Evolutionary conservation across 2,329 filamentous ascomycete genomes (phyloP).

Genomic region (Hypoxylon rubiginosum): DNA sequence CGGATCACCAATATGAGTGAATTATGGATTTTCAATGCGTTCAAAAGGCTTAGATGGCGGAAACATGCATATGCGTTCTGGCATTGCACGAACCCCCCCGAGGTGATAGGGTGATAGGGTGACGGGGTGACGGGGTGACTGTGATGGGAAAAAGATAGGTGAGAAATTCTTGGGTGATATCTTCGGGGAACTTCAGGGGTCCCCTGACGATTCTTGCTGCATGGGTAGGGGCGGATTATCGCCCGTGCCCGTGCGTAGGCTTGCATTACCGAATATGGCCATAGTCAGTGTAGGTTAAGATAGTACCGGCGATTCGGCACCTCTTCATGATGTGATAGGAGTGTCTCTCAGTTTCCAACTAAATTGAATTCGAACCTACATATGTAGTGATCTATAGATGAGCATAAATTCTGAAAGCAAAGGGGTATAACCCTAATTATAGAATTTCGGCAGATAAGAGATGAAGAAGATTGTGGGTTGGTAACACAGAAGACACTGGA

Average conservation of each 20-base stretch:
- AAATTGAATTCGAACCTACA: background rate
- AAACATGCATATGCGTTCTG: conserved; percentile 6
- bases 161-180: conserved; percentile 20
- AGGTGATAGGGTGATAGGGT: too few species aligned
- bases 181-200: conserved; percentile 24
- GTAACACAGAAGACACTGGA: conserved; percentile 16
- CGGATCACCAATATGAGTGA: conserved; percentile 15
- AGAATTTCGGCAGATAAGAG: background rate
- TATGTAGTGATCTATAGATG: too few species aligned
- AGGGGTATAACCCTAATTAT: background rate
- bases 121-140: background rate
- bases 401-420: background rate
- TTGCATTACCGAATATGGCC: conserved; percentile 33
- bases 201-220: conserved; percentile 26
- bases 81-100: conserved; percentile 9
- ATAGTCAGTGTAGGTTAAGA: conserved; percentile 16
- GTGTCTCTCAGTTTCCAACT: background rate
- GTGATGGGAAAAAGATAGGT: conserved; percentile 13
- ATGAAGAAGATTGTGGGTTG: conserved; percentile 12
- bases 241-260: conserved; percentile 27
- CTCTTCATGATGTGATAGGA: background rate
- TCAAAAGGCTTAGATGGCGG: conserved; percentile 2
- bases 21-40: background rate
- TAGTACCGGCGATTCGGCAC: background rate
- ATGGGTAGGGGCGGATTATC: conserved; percentile 27